Base-by-base conservation (phyloP, 441 rosid genomes). In the Erodium trifolium region DNA sequence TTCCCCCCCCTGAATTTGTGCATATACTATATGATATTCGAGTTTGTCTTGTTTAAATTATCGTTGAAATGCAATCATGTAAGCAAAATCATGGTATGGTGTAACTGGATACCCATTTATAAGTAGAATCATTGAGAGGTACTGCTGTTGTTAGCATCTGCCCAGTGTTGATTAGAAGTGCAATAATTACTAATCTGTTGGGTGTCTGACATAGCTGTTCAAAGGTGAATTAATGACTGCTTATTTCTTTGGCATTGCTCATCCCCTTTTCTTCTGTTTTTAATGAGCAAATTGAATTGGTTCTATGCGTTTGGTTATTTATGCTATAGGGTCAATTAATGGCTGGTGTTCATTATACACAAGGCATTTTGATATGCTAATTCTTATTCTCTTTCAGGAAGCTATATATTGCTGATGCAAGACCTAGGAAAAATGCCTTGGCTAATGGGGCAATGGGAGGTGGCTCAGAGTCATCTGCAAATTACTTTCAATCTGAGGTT, bases 401-500 rank as follows among this genome's bases (percentile, higher is more conserved):
- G 82, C 86, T 95, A 66, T 95, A 92, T 75, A 92, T 95, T 73
- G 98, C 90, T 68, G 99, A 95, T 78, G 99, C 99, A 67, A 89
- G 99, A 80, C 98, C 99, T 31, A 87, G 96, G 76, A 95, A 89
- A 85, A 92, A 95, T 86, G 98, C 98, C 72, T 82, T 95, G 69
- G 99, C 99, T 69, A 95, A 95, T 90, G 99, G 97, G 39, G 99
- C 99, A 68, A 92, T 78, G 95, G 99, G 99, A 75, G 99, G 99
- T 79, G 99, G 99, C 78, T 92, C 97, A 0, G 98, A 95, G 79
- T 95, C 99, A 31, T 89, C 99, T 77, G 84, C 98, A 69, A 80
- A 95, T 75, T 95, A 95, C 84, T 80, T 85, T 73, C 96, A 88
- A 68, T 95, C 98, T 73, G 99, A 95, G 92, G 99, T 92, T 63